Conservation (phyloP, 768 basidiomycete genomes). For the Suillus paluster region DNA sequence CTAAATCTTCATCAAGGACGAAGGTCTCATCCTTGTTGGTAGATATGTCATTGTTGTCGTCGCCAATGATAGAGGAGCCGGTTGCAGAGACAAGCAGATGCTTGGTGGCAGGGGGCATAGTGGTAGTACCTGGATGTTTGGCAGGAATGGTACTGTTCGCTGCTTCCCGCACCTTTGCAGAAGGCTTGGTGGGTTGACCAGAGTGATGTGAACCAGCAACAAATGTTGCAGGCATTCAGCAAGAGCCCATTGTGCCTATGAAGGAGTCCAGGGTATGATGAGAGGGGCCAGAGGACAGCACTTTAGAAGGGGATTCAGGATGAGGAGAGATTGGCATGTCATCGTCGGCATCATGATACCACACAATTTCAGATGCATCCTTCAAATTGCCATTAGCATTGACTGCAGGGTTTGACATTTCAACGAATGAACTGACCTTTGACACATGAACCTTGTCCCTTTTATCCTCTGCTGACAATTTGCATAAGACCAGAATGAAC, state of each 20-base stretch:
- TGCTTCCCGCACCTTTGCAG: not conserved
- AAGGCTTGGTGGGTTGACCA: not conserved
- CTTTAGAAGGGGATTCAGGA: not conserved
- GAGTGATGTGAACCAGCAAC: not conserved
- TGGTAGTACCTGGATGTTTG: not conserved
- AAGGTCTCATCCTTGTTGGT: not conserved
- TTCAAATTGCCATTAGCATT: constrained; percentile 3
- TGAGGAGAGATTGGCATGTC: not conserved
- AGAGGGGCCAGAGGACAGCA: not conserved
- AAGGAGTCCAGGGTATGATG: not conserved
- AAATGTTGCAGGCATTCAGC: not conserved
- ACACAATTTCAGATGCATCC: not conserved
- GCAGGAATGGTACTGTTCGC: not conserved
- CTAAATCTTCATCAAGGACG: not conserved
- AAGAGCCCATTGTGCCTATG: not conserved
- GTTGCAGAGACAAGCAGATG: not conserved
- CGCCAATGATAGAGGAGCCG: not conserved
- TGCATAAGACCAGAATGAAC: not conserved
- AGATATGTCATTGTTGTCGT: not conserved
- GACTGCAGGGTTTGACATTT: not conserved
- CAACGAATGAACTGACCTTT: not conserved
- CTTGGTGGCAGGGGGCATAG: constrained; percentile 4
- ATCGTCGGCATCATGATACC: not conserved
- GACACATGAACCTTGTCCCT: not conserved
- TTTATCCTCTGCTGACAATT: not conserved